Evolutionary conservation across 495 filamentous ascomycete species (phyloP).

Genomic region (Lepidopterella palustris): DNA sequence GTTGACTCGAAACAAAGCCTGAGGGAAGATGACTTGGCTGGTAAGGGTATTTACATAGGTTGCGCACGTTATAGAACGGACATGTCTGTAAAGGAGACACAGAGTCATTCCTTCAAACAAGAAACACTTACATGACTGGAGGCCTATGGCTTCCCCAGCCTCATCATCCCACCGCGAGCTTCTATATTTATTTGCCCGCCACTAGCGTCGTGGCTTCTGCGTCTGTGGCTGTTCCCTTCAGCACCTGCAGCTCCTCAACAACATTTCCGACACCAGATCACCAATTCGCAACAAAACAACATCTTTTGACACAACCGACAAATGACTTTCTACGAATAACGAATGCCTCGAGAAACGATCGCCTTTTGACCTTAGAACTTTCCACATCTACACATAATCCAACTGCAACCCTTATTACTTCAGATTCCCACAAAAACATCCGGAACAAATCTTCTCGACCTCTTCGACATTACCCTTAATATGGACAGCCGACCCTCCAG

Average conservation of each 20-base stretch:
- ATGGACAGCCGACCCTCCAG: slow-evolving; percentile 22
- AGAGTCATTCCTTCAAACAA: background rate
- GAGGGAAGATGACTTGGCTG: no score
- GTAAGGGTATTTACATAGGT: no score
- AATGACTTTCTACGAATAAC: slow-evolving; percentile 8
- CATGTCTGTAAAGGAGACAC: background rate
- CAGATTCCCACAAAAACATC: slow-evolving; percentile 5
- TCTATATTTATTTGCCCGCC: slow-evolving; percentile 1
- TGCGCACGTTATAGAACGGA: background rate
- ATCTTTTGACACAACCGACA: background rate
- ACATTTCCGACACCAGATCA: background rate
- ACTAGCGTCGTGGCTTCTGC: slow-evolving; percentile 12
- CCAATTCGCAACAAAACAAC: slow-evolving; percentile 9
- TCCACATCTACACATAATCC: slow-evolving; percentile 1
- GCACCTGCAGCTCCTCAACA: slow-evolving; percentile 9
- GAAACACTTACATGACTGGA: no score
- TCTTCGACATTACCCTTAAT: background rate
- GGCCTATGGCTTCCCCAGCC: no score
- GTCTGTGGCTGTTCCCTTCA: slow-evolving; percentile 5
- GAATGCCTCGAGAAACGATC: background rate
- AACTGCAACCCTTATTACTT: background rate
- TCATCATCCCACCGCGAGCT: background rate
- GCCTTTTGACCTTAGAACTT: background rate
- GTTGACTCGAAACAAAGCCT: slow-evolving; percentile 16
- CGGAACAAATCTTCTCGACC: no score